Percentiles rank a stretch among this genome's conserved stretches.
Evolutionary conservation across 148 eudicot species (phyloP).

Genomic region (Chenopodium formosanum): DNA sequence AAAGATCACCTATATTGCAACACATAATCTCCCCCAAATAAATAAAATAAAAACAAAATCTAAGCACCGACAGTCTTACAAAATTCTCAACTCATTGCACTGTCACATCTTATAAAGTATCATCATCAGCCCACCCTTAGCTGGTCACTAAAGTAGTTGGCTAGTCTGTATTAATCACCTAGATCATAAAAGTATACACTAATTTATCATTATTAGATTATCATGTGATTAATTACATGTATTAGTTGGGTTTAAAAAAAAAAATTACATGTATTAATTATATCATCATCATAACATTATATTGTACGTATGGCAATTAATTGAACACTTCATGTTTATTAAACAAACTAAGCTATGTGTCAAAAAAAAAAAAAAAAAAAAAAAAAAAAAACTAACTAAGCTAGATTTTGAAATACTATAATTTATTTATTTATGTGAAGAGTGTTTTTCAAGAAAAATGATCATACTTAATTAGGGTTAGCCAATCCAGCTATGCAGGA

Average conservation of each 20-base stretch:
- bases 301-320: background rate
- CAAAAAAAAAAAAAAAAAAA: too few relatives aligned
- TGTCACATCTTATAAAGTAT: constrained; percentile 22
- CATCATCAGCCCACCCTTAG: background rate
- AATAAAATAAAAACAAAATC: background rate
- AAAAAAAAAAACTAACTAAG: too few relatives aligned
- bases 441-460: too few relatives aligned
- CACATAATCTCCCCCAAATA: background rate
- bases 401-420: too few relatives aligned
- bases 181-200: background rate
- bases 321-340: too few relatives aligned
- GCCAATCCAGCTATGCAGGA: too few relatives aligned
- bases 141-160: constrained; percentile 10
- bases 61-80: constrained; percentile 35
- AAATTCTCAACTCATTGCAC: constrained; percentile 15
- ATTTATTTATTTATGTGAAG: too few relatives aligned
- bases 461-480: too few relatives aligned
- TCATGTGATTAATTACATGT: background rate
- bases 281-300: background rate
- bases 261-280: background rate
- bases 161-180: background rate
- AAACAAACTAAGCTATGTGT: too few relatives aligned
- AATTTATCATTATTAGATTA: background rate
- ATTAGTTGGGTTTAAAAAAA: too few relatives aligned
- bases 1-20: background rate